Evolutionary conservation across 441 rosid genomes (phyloP).

Genomic region (Populus hybrid): DNA sequence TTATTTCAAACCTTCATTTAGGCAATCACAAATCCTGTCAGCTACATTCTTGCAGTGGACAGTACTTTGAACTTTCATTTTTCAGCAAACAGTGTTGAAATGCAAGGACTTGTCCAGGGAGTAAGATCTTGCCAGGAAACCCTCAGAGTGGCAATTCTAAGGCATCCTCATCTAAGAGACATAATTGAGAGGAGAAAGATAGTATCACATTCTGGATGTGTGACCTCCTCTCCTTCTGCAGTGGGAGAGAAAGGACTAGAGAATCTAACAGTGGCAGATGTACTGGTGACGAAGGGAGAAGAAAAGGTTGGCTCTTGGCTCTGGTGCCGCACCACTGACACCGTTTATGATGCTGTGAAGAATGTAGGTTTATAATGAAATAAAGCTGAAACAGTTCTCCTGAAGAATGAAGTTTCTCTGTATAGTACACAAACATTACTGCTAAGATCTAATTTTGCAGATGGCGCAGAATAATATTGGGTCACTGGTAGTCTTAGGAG

Average conservation of each 20-base stretch:
- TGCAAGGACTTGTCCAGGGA: constrained; percentile 41
- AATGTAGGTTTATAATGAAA: constrained; percentile 43
- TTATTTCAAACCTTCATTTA: neutral
- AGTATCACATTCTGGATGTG: constrained; percentile 31
- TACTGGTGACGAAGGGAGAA: constrained; percentile 59
- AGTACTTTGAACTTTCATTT: neutral
- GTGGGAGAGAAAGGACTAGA: constrained; percentile 62
- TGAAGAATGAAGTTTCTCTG: neutral
- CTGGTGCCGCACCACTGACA: constrained; percentile 55
- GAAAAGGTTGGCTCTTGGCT: constrained; percentile 59
- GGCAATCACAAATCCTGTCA: neutral
- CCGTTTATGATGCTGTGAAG: constrained; percentile 62
- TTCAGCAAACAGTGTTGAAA: constrained; percentile 4
- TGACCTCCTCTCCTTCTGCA: constrained; percentile 27
- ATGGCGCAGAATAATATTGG: constrained; percentile 86
- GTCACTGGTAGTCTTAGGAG: constrained; percentile 81
- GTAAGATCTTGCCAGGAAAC: constrained; percentile 37
- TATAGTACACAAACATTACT: neutral
- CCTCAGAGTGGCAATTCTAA: constrained; percentile 26
- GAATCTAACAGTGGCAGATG: constrained; percentile 67
- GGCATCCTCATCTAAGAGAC: constrained; percentile 3
- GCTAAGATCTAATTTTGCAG: constrained; percentile 33
- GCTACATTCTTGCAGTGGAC: neutral
- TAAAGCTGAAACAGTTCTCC: neutral
- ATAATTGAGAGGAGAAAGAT: constrained; percentile 12